Percentiles rank a stretch among this genome's conserved stretches.
Conservation (phyloP, 257 asterid genomes). For the Fraxinus cuspidata region DNA sequence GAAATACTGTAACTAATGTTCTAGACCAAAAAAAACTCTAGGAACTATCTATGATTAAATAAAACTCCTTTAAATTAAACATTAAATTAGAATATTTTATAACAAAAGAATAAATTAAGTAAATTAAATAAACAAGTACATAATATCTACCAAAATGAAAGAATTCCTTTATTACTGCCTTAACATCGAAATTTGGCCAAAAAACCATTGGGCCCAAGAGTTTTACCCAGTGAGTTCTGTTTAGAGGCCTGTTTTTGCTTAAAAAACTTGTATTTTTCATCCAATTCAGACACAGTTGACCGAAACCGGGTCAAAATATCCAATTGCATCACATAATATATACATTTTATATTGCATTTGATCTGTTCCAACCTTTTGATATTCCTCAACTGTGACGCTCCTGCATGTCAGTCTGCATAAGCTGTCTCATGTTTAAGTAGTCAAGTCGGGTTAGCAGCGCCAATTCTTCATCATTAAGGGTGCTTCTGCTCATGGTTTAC, state of each 20-base stretch:
- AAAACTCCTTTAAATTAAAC: not conserved
- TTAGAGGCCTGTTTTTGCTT: not conserved
- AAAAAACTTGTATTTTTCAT: not conserved
- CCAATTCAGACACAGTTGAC: not conserved
- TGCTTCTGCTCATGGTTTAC: constrained; percentile 4
- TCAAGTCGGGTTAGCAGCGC: constrained; percentile 9
- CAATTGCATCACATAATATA: not conserved
- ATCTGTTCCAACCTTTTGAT: not conserved
- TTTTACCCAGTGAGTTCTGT: not conserved
- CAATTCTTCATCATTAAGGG: constrained; percentile 3
- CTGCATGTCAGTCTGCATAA: constrained; percentile 11
- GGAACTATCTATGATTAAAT: no score
- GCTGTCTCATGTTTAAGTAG: constrained; percentile 5
- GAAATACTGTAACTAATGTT: not conserved
- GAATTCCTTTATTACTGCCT: not conserved
- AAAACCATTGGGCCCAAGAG: not conserved
- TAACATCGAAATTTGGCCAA: not conserved
- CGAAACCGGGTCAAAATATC: not conserved
- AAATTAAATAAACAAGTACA: not conserved
- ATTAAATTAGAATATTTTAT: not conserved
- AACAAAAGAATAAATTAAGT: not conserved
- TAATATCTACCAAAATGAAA: not conserved
- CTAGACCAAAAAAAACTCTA: constrained; percentile 1
- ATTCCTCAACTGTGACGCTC: not conserved
- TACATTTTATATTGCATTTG: not conserved